phyloP scores from a whole-genome alignment of 768 basidiomycete genomes.

The Mycena sanguinolenta region DNA sequence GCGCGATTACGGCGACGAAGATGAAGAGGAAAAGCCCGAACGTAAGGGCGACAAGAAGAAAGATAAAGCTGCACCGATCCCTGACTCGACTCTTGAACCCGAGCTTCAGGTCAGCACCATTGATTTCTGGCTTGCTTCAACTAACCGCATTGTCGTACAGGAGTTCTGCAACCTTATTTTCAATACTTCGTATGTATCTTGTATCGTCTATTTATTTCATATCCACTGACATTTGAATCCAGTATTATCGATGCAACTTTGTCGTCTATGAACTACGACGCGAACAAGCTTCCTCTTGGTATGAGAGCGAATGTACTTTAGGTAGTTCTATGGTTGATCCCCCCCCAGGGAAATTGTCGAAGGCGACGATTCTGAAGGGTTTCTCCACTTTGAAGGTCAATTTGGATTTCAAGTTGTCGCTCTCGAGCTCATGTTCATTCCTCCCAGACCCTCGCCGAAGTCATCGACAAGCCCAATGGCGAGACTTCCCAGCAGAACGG shows the following conservation, averaged over 20 bases:
- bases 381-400: slow-evolving; percentile 69
- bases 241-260: slow-evolving; percentile 68
- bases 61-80: slow-evolving; percentile 51
- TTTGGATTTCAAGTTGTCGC: neutral
- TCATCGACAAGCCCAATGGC: slow-evolving; percentile 60
- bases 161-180: slow-evolving; percentile 66
- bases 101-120: slow-evolving; percentile 60
- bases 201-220: neutral
- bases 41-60: slow-evolving; percentile 37
- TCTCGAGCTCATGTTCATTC: slow-evolving; percentile 22
- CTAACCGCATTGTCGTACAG: slow-evolving; percentile 39
- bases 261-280: slow-evolving; percentile 77
- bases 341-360: slow-evolving; percentile 69
- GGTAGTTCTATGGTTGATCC: neutral
- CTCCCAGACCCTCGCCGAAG: slow-evolving; percentile 63
- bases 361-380: slow-evolving; percentile 69
- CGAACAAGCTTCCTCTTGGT: slow-evolving; percentile 74
- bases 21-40: slow-evolving; percentile 48
- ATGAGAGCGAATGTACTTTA: neutral
- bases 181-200: slow-evolving; percentile 53
- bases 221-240: slow-evolving; percentile 13
- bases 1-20: slow-evolving; percentile 66
- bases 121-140: slow-evolving; percentile 3
- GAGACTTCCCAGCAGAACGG: slow-evolving; percentile 54
- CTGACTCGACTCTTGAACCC: slow-evolving; percentile 57